Evolutionary conservation across 495 filamentous ascomycete genomes (phyloP).

Genomic region (Penicillium simplicissimum): DNA sequence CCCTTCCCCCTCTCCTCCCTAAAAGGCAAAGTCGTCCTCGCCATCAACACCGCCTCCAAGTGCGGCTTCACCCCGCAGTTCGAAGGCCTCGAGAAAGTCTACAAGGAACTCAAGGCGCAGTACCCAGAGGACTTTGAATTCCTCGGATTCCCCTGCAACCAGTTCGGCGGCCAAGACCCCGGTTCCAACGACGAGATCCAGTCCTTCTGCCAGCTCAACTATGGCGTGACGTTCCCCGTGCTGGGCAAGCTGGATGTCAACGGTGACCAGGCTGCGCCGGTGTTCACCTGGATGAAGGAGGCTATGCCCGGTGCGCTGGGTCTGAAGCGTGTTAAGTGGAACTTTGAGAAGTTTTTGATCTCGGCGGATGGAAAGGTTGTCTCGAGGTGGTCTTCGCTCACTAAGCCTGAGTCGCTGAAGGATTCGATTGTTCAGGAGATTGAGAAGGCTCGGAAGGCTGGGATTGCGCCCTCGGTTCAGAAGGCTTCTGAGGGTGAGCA

Average conservation of each 20-base stretch:
- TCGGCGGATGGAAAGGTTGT: constrained; percentile 82
- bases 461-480: constrained; percentile 29
- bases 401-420: constrained; percentile 82
- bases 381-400: constrained; percentile 74
- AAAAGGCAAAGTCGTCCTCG: constrained; percentile 86
- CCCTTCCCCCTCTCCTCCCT: constrained; percentile 67
- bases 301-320: constrained; percentile 82
- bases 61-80: constrained; percentile 99
- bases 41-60: constrained; percentile 99
- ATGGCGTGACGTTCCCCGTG: constrained; percentile 91
- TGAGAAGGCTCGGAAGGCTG: constrained; percentile 46
- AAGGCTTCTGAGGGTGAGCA: constrained; percentile 20
- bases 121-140: constrained; percentile 78
- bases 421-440: constrained; percentile 72
- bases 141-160: constrained; percentile 97
- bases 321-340: constrained; percentile 91
- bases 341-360: constrained; percentile 96
- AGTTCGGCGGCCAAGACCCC: constrained; percentile 90
- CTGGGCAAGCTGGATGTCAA: constrained; percentile 93
- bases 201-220: constrained; percentile 89
- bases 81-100: constrained; percentile 83
- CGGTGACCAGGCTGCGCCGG: constrained; percentile 73
- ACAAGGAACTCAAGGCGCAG: constrained; percentile 69
- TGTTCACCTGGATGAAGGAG: constrained; percentile 88
- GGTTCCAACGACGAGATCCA: constrained; percentile 89